phyloP scores from a whole-genome alignment of 2,329 filamentous ascomycete species.

The Colletotrichum cordylinicola region DNA sequence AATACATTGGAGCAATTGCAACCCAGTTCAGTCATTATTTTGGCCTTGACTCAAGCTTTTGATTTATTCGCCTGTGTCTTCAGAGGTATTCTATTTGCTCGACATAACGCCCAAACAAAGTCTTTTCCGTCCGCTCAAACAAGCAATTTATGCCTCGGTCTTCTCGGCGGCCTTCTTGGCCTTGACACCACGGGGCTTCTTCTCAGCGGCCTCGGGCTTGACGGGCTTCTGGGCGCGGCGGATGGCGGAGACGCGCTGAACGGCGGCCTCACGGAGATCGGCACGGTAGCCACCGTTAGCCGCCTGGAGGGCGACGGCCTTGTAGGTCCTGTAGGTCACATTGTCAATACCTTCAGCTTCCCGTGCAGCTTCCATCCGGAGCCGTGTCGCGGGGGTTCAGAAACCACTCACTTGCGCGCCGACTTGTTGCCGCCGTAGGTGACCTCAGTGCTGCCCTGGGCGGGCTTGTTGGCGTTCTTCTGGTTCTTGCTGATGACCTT shows the following conservation, averaged over 20 bases:
- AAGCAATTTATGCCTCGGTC: conserved; percentile 47
- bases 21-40: conserved; percentile 13
- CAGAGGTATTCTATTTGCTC: conserved; percentile 23
- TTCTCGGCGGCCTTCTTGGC: conserved; percentile 71
- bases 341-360: background rate
- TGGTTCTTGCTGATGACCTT: conserved; percentile 86
- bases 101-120: conserved; percentile 23
- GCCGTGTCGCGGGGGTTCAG: background rate
- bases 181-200: conserved; percentile 81
- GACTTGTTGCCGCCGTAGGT: conserved; percentile 73
- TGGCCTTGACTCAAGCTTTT: conserved; percentile 23
- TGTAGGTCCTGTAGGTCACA: conserved; percentile 74
- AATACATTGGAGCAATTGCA: background rate
- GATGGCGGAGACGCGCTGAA: conserved; percentile 87
- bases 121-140: conserved; percentile 12
- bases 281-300: conserved; percentile 86
- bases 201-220: conserved; percentile 72
- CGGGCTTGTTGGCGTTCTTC: conserved; percentile 75
- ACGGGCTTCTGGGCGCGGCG: conserved; percentile 78
- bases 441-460: conserved; percentile 66
- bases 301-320: conserved; percentile 80
- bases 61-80: conserved; percentile 20
- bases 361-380: background rate
- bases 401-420: conserved; percentile 73
- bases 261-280: conserved; percentile 78